These are phyloP conservation scores for barley (Hordeum vulgare) DNA, from an alignment of 176 grass and related monocot species.

Conservation along the genomic window DNA sequence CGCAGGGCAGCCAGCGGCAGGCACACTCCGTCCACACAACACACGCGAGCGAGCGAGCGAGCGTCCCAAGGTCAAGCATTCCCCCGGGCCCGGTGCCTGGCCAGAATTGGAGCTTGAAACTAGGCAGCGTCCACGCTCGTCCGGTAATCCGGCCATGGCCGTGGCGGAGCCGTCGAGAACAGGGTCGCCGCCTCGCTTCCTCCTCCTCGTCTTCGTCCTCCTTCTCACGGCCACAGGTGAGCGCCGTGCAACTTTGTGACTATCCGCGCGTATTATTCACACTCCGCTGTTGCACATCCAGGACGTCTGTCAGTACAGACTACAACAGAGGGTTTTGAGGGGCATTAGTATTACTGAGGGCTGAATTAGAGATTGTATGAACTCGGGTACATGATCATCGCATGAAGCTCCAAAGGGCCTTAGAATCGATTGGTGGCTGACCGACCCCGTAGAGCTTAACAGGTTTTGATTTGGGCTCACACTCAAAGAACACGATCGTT, in stretches of 20 bases:
- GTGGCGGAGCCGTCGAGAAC: background rate
- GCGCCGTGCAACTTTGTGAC: background rate
- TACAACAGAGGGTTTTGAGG: background rate
- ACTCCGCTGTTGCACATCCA: background rate
- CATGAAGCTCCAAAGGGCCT: background rate
- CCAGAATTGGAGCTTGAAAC: background rate
- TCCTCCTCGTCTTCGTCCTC: background rate
- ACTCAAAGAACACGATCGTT: background rate
- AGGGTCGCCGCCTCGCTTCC: background rate
- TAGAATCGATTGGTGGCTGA: background rate
- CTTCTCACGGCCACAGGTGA: conserved; percentile 27
- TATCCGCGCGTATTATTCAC: background rate
- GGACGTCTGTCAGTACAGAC: background rate
- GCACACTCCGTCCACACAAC: background rate
- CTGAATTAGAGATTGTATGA: background rate
- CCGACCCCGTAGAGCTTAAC: background rate
- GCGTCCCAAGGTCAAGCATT: background rate
- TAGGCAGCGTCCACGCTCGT: background rate
- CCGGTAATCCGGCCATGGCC: background rate
- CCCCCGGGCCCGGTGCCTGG: background rate
- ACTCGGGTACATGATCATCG: background rate
- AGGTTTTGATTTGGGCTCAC: background rate
- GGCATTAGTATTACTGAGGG: too few species aligned
- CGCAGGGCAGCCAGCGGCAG: background rate
- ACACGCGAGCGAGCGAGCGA: background rate